A percentile compares a stretch with the other conserved stretches of the same genome.
These are phyloP conservation scores for Themeda triandra DNA, from an alignment of 176 grass and related monocot species.

Conservation along the genomic window DNA sequence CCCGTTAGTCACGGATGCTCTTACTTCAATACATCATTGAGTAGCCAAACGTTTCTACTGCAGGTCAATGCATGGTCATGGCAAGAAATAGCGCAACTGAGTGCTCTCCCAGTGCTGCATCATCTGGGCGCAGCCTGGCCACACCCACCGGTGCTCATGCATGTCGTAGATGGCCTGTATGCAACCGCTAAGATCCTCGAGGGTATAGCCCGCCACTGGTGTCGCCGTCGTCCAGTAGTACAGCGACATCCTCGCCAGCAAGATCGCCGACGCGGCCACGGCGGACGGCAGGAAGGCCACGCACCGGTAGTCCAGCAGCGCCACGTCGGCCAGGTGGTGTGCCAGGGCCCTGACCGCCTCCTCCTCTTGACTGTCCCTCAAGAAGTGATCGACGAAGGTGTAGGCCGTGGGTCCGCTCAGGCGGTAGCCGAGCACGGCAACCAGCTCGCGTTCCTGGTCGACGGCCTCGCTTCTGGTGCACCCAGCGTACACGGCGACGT, in stretches of 20 bases:
- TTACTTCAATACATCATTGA: too few species aligned
- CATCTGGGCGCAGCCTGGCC: not conserved
- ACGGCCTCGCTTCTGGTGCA: not conserved
- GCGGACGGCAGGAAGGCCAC: not conserved
- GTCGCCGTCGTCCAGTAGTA: not conserved
- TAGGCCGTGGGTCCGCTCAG: slow-evolving; percentile 32
- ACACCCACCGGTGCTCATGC: not conserved
- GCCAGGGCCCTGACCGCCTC: not conserved
- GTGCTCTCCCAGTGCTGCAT: not conserved
- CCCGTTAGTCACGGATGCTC: too few species aligned
- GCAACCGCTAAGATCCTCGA: not conserved
- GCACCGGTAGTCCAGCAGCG: not conserved
- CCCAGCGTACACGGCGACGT: not conserved
- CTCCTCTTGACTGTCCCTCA: not conserved
- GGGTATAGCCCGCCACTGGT: not conserved
- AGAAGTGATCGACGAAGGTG: slow-evolving; percentile 17
- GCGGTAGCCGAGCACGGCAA: not conserved
- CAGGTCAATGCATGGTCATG: not conserved
- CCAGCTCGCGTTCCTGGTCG: not conserved
- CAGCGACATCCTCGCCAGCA: not conserved
- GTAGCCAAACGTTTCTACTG: too few species aligned
- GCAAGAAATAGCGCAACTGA: not conserved
- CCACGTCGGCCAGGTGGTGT: not conserved
- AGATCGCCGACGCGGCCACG: not conserved
- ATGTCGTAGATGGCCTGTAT: not conserved